Base-by-base conservation (phyloP, 2,329 filamentous ascomycete species). In the Chaetomium sp. region DNA sequence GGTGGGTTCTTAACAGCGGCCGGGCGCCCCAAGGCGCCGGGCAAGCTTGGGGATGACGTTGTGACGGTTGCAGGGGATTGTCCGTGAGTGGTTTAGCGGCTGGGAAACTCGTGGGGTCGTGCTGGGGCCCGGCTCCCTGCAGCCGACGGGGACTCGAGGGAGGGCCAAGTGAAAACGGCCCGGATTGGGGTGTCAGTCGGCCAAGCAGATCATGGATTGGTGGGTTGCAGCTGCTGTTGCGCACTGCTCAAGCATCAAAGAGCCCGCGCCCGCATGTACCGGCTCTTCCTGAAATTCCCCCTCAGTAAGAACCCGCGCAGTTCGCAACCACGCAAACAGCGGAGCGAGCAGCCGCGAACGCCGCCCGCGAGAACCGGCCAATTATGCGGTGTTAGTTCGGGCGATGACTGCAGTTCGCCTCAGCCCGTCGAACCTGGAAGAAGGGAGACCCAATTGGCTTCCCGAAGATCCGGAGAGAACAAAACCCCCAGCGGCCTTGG, bases 21-120 rank as follows among this genome's bases (percentile, higher is more conserved):
- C 59, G 63, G 60, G 60, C 64, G 64, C 64, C 65, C 59, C 56
- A 59, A 56, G 66, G 65, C 68, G 65, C 63, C 60, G 55, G 54
- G 40, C 33, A 49, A 42, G 50, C 53, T 58, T 64, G 58, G 47
- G 47, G 58, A 55, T 61, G 65, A 62, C 66, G 63, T 62, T 59
- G 59, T 61, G 62, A 42, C 61, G 61, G 60, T 48, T 62, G 33
- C 49, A 36, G 46, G 36, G 43, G 43, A 49, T 10, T 9, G 35
- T 44, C 54, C 40, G 33, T n/a, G 37, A 49, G 48, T 54, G 49
- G 47, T 50, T 33, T 40, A 37, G 45, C 36, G 45, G 19, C 19
- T 54, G 55, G 58, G 56, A 56, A 53, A 14, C 27, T 27, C 12
- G 43, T 44, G 41, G 49, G 41, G 41, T 38, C 11, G 19, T 8